These are phyloP conservation scores for Dioscorea zingiberensis DNA, from an alignment of 106 monocot genomes.

Conservation along the genomic window DNA sequence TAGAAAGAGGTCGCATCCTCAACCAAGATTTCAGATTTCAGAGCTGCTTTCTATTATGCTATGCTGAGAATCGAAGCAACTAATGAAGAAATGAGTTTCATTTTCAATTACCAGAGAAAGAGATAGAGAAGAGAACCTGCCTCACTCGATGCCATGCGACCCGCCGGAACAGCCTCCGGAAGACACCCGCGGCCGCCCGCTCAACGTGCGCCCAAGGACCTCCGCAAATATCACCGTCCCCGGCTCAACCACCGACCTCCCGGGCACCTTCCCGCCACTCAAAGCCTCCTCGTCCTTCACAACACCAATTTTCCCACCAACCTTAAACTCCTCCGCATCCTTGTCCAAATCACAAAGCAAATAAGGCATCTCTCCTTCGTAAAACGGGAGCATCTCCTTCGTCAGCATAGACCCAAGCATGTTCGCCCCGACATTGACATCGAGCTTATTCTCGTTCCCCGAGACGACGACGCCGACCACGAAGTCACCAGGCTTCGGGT, in stretches of 20 bases:
- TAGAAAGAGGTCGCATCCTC: too few species aligned
- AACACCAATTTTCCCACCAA: slow-evolving; percentile 51
- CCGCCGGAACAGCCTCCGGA: slow-evolving; percentile 69
- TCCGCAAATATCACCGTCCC: slow-evolving; percentile 78
- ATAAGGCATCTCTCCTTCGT: slow-evolving; percentile 39
- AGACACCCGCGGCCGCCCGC: slow-evolving; percentile 82
- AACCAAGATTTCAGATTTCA: too few species aligned
- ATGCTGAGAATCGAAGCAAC: too few species aligned
- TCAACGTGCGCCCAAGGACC: slow-evolving; percentile 79
- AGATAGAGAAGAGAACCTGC: slow-evolving; percentile 74
- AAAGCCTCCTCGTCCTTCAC: slow-evolving; percentile 68
- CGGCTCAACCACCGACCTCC: slow-evolving; percentile 56
- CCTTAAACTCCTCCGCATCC: slow-evolving; percentile 32
- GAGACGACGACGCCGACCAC: slow-evolving; percentile 80
- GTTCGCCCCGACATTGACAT: slow-evolving; percentile 79
- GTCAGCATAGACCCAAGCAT: slow-evolving; percentile 74
- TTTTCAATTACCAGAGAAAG: background rate
- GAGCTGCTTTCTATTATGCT: too few species aligned
- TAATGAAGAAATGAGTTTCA: too few species aligned
- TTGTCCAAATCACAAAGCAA: slow-evolving; percentile 51
- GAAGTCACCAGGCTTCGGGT: slow-evolving; percentile 66
- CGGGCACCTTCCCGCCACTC: slow-evolving; percentile 14
- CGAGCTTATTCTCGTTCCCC: slow-evolving; percentile 72
- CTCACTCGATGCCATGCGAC: slow-evolving; percentile 92
- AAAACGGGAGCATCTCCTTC: slow-evolving; percentile 76